These are phyloP conservation scores for Mucor velutinosus DNA, from an alignment of 371 early-diverging fungal species.

Conservation along the genomic window DNA sequence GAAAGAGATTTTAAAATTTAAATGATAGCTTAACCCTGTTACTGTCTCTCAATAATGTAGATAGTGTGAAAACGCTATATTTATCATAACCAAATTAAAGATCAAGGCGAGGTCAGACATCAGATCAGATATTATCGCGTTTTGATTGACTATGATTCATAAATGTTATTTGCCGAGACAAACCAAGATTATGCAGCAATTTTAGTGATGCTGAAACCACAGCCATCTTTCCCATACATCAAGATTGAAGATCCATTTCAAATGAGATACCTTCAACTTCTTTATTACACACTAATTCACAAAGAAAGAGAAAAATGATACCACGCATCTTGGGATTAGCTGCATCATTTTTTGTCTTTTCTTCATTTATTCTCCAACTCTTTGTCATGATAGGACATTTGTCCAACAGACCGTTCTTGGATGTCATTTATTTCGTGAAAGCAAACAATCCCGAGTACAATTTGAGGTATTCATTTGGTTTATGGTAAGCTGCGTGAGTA, in stretches of 20 bases:
- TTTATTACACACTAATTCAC: not conserved
- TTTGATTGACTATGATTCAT: not conserved
- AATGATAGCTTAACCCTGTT: no score
- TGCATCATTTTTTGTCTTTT: conserved; percentile 14
- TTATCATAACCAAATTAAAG: no score
- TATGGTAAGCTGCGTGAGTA: conserved; percentile 29
- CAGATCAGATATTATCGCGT: not conserved
- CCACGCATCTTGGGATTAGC: not conserved
- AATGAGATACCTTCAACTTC: no score
- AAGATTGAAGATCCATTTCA: not conserved
- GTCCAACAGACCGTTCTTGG: conserved; percentile 33
- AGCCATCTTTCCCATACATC: not conserved
- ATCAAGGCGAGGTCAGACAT: no score
- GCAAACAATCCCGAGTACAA: conserved; percentile 16
- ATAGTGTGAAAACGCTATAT: no score
- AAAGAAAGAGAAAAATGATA: not conserved
- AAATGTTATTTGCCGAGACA: not conserved
- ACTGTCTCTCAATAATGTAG: no score
- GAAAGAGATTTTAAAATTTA: no score
- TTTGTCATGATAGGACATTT: conserved; percentile 43
- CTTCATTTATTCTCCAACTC: conserved; percentile 31
- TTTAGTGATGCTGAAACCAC: not conserved
- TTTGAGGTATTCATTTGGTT: conserved; percentile 20
- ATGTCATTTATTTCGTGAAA: conserved; percentile 26
- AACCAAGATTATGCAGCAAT: not conserved